Evolutionary conservation across 2,329 filamentous ascomycete genomes (phyloP), one percentile per base, ranked within the genome.

Genomic region (Ilyonectria destructans): DNA sequence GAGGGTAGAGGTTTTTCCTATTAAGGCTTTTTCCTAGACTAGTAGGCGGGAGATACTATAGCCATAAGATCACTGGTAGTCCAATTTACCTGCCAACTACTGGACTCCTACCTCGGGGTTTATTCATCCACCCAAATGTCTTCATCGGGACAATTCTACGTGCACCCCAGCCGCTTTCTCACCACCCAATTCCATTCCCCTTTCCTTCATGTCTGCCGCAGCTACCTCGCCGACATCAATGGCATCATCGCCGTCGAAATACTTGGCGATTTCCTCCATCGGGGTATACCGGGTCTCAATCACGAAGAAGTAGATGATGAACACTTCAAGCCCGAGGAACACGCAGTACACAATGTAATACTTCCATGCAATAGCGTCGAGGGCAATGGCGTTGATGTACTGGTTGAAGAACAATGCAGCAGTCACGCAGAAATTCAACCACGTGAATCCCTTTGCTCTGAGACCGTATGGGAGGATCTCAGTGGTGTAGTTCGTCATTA

Each of bases 401-500:
- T 73, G 71, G 6, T 73, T 73, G 51, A 73, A 73, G 26, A 71
- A 68, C 1, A 70, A 31, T 1, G 68, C 72, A 0, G 63, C 64
- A 0, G 67, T 72, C 2, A 71, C 66, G 2, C 68, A 71, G 12
- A 71, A 65, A 56, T 74, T 70, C 6, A 74, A 65, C 55, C 69
- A 71, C 0, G 68, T 68, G 31, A 72, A 67, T 29, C 72, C 72
- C 45, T 70, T 72, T 10, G 71, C 60, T 21, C 72, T 66, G 8
- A 72, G 67, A 15, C 69, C 67, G 4, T 67, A 74, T 6, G 71
- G 78, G 2, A 76, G 69, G 26, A 79, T 78, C 49, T 80, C 78
- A 3, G 71, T 69, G 1, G 71, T 70, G 26, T 77, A 77, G 12
- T 75, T 67, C 37, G 78, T 63, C 13, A 80, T 65, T 21, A 82